Evolutionary conservation across 108 stramenopile genomes (phyloP), one percentile per base, ranked within the genome.

Genomic region (Cyclotella baltica): DNA sequence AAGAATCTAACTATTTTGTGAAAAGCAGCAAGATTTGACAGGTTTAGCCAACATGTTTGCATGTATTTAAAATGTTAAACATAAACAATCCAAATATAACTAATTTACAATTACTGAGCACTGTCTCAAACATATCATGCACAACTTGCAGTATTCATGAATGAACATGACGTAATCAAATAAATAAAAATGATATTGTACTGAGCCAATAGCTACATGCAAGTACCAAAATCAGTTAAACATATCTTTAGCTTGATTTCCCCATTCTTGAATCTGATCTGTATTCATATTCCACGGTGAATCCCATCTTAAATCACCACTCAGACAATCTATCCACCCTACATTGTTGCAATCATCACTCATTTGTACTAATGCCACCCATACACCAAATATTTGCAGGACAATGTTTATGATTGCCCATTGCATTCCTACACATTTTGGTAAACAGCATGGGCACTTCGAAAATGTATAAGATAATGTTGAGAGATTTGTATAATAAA

Each of bases 251-350:
- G 55, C 55, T 25, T 55, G 55, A 55, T 55, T 55, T 22, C 55
- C 25, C 55, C 55, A 55, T 55, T 55, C 55, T 10, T 55, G 25
- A 1, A 55, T 27, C 25, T 55, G 4, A 2, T 25, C 55, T 22
- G 10, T 23, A 55, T 55, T 55, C 55, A 55, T 55, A 11, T 55
- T 23, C 55, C 55, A 55, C 1, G 55, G 55, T 5, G 55, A 55
- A 27, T 55, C 55, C 55, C 55, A 55, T 25, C 23, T 23, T 27
- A 55, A 55, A 55, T 55, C 23, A 3, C 69, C 69, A 66, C 75
- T 82, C 40, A 90, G 36, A 61, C 93, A 93, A 63, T 88, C 85
- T 30, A 85, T 62, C 89, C 90, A 93, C 27, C 81, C 83, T 74
- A 72, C 50, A 51, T 91, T 83, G 64, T 88, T 46, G 64, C 93